Conservation (phyloP, 2,329 filamentous ascomycete species). For the Xylaria sp. region DNA sequence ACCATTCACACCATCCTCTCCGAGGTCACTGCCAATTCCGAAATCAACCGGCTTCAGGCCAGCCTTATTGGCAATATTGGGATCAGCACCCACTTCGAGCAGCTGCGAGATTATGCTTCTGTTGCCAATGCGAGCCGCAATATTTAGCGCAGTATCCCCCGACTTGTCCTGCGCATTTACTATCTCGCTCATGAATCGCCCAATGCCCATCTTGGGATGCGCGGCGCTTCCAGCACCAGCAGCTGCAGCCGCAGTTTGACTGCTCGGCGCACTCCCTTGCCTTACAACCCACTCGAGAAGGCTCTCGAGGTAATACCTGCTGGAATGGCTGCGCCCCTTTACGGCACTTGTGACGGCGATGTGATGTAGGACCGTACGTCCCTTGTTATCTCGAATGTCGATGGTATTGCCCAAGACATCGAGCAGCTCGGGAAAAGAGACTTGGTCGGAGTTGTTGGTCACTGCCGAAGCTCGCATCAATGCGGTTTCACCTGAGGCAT, state of each 20-base stretch:
- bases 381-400: constrained; percentile 85
- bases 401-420: constrained; percentile 89
- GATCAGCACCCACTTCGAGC: constrained; percentile 90
- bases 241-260: constrained; percentile 43
- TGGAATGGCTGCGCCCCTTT: constrained; percentile 87
- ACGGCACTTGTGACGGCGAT: constrained; percentile 96
- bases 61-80: constrained; percentile 87
- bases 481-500: constrained; percentile 86
- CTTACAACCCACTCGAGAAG: constrained; percentile 92
- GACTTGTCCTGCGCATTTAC: constrained; percentile 94
- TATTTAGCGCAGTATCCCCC: constrained; percentile 92
- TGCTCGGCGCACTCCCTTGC: constrained; percentile 69
- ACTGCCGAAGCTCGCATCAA: constrained; percentile 91
- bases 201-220: constrained; percentile 76
- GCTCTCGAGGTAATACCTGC: constrained; percentile 94
- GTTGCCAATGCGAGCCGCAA: constrained; percentile 91
- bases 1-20: constrained; percentile 48
- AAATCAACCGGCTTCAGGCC: constrained; percentile 92
- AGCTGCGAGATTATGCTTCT: constrained; percentile 95
- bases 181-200: constrained; percentile 94
- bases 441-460: constrained; percentile 91
- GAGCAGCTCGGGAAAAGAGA: constrained; percentile 85
- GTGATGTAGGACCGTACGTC: constrained; percentile 90
- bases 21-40: constrained; percentile 74
- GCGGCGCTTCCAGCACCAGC: constrained; percentile 38